phyloP scores from a whole-genome alignment of 2,329 filamentous ascomycete genomes.

The Phialophora verrucosa region DNA sequence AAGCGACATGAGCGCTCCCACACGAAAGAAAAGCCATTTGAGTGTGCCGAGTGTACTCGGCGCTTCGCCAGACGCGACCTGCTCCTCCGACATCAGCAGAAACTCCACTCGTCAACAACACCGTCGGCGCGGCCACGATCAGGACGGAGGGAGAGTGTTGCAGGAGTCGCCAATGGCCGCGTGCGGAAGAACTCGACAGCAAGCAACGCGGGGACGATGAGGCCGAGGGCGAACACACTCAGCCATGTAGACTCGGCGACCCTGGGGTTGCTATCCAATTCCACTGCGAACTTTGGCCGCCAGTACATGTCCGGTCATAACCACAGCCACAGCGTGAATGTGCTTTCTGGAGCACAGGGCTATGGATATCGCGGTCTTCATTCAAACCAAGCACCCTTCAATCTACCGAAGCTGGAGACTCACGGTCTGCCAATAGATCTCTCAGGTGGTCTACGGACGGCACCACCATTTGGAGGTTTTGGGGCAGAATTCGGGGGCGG shows the following conservation, averaged over 20 bases:
- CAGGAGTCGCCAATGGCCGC: conserved; percentile 70
- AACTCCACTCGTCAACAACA: conserved; percentile 91
- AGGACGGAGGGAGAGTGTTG: conserved; percentile 80
- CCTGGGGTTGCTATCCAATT: conserved; percentile 72
- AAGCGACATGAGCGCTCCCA: conserved; percentile 98
- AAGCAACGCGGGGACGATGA: conserved; percentile 65
- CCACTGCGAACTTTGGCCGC: conserved; percentile 44
- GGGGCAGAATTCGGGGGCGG: conserved; percentile 73
- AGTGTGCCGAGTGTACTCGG: conserved; percentile 90
- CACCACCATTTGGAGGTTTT: conserved; percentile 72
- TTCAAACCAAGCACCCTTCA: conserved; percentile 70
- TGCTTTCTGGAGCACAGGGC: conserved; percentile 60
- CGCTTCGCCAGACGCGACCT: conserved; percentile 95
- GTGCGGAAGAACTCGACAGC: conserved; percentile 93
- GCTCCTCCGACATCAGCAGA: conserved; percentile 94
- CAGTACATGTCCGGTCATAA: conserved; percentile 61
- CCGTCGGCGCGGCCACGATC: conserved; percentile 85
- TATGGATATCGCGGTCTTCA: conserved; percentile 75
- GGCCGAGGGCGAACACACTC: conserved; percentile 93
- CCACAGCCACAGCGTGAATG: conserved; percentile 77
- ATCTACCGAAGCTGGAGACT: conserved; percentile 83
- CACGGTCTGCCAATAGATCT: conserved; percentile 71
- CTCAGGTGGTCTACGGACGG: conserved; percentile 74
- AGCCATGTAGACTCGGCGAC: conserved; percentile 83
- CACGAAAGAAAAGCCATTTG: conserved; percentile 98